Conservation (phyloP, 2,329 filamentous ascomycete genomes). For the Biscogniauxia mediterranea region DNA sequence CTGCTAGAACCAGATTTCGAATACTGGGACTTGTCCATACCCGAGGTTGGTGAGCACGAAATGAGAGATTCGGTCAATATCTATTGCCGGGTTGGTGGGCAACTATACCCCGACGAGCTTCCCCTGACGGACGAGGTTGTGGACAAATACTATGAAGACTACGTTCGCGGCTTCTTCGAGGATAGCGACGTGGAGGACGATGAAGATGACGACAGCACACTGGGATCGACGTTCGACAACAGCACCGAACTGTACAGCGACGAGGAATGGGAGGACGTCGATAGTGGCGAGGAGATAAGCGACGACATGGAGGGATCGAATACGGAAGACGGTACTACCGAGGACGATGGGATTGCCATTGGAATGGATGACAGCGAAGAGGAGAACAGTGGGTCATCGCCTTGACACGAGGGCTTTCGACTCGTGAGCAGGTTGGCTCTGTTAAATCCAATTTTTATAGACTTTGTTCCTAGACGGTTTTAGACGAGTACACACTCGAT, state of each 20-base stretch:
- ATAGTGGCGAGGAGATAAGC: neutral
- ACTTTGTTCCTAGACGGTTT: neutral
- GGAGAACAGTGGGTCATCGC: neutral
- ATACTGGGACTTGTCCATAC: constrained; percentile 21
- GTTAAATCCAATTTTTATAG: neutral
- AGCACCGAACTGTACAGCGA: neutral
- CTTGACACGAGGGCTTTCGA: neutral
- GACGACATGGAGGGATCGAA: constrained; percentile 1
- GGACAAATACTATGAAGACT: constrained; percentile 11
- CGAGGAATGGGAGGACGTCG: neutral
- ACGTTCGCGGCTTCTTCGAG: constrained; percentile 13
- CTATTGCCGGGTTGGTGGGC: constrained; percentile 18
- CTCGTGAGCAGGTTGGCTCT: neutral
- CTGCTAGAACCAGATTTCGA: constrained; percentile 7
- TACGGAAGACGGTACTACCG: neutral
- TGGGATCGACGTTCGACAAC: neutral
- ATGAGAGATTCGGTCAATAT: constrained; percentile 17
- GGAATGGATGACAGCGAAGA: neutral
- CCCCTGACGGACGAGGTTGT: constrained; percentile 13
- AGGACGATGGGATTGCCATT: neutral
- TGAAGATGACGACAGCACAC: neutral
- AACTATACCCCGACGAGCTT: constrained; percentile 17
- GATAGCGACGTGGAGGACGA: constrained; percentile 1
- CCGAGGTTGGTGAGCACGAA: constrained; percentile 8
- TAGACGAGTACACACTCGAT: neutral